A percentile compares a stretch with the other conserved stretches of the same genome.
Evolutionary conservation across 108 stramenopile species (phyloP).

Genomic region (Parietichytrium sp.): DNA sequence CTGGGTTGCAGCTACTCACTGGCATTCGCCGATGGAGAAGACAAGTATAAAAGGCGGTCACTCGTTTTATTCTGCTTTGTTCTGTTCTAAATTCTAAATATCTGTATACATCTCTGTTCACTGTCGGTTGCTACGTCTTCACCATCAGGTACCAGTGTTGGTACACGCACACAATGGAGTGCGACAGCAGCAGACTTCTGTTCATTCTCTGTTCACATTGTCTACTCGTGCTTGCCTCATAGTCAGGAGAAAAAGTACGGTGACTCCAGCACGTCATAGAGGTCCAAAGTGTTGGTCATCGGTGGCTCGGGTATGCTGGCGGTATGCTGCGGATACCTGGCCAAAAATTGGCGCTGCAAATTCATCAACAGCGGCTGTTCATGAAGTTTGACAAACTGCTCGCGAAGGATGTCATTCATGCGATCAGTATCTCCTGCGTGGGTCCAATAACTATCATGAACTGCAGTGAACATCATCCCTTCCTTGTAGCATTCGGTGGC

Average conservation of each 20-base stretch:
- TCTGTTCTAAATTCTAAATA: neutral
- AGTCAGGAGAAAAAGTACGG: slow-evolving; percentile 85
- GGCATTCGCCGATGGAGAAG: no score
- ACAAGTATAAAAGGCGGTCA: no score
- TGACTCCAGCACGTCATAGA: slow-evolving; percentile 83
- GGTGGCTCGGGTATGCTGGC: slow-evolving; percentile 87
- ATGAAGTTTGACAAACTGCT: slow-evolving; percentile 92
- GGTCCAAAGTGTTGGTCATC: slow-evolving; percentile 77
- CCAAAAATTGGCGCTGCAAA: slow-evolving; percentile 69
- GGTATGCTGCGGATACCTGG: slow-evolving; percentile 79
- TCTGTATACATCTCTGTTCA: neutral
- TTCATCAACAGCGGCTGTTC: slow-evolving; percentile 81
- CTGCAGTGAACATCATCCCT: slow-evolving; percentile 89
- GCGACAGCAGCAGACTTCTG: neutral
- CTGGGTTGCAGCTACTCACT: no score
- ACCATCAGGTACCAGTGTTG: neutral
- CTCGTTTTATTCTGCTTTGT: neutral
- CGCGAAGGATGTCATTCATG: slow-evolving; percentile 85
- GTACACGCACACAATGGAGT: neutral
- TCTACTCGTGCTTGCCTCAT: neutral
- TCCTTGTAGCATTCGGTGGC: slow-evolving; percentile 86
- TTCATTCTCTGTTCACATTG: neutral
- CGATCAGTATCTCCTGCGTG: slow-evolving; percentile 92
- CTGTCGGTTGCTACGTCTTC: neutral
- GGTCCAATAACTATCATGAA: slow-evolving; percentile 99